Conservation (phyloP, 2,329 filamentous ascomycete species). For the Cladosporium phlei region DNA sequence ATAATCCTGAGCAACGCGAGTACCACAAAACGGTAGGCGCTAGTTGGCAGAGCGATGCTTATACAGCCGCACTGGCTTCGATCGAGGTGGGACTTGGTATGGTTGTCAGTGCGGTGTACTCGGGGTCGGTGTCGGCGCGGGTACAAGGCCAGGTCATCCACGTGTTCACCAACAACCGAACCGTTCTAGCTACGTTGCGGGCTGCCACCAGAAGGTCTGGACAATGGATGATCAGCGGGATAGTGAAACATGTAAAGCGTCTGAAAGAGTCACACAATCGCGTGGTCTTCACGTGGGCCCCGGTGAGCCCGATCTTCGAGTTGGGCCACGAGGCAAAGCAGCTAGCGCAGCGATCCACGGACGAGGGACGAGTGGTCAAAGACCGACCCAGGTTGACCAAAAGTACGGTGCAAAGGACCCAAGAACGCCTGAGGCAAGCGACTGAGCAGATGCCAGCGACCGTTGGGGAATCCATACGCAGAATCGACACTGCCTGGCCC, state of each 20-base stretch:
- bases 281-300: neutral
- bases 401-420: neutral
- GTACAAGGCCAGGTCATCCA: neutral
- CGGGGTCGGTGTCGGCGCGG: neutral
- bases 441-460: neutral
- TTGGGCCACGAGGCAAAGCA: neutral
- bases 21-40: slow-evolving; percentile 2
- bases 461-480: neutral
- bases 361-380: neutral
- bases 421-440: neutral
- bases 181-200: neutral
- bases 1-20: neutral
- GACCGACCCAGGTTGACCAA: neutral
- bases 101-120: neutral
- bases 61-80: neutral
- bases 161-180: neutral
- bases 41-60: neutral
- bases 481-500: slow-evolving; percentile 1
- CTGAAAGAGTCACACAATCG: neutral
- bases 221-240: neutral
- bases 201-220: neutral
- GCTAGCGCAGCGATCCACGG: neutral
- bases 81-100: neutral
- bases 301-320: neutral
- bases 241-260: neutral